Percentiles rank a stretch among this genome's conserved stretches.
These are phyloP conservation scores for Blastobotrys terrestris DNA, from an alignment of 805 yeast species.

Conservation along the genomic window DNA sequence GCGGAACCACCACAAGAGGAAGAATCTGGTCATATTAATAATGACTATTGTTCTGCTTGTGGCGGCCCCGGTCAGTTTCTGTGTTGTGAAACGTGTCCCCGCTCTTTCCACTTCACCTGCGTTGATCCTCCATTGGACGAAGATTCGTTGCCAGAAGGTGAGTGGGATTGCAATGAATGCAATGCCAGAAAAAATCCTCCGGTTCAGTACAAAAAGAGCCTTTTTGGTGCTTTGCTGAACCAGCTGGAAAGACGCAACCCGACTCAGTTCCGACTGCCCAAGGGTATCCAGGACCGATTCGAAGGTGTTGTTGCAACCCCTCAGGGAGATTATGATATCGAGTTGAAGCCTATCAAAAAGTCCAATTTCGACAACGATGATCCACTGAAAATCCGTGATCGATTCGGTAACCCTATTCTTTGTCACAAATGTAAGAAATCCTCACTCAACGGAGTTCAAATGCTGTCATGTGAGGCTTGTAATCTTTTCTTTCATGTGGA, in stretches of 20 bases:
- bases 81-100: constrained; percentile 92
- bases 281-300: constrained; percentile 59
- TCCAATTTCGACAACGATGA: constrained; percentile 12
- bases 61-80: constrained; percentile 83
- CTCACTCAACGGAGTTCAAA: constrained; percentile 50
- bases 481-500: constrained; percentile 82
- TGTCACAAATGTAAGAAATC: constrained; percentile 76
- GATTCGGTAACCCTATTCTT: constrained; percentile 57
- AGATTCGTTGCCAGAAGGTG: constrained; percentile 69
- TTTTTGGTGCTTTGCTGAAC: constrained; percentile 55
- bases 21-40: constrained; percentile 40
- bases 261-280: constrained; percentile 62
- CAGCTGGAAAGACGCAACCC: constrained; percentile 57
- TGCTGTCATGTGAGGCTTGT: constrained; percentile 80
- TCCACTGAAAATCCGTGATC: constrained; percentile 45
- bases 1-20: constrained; percentile 5
- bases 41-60: constrained; percentile 88
- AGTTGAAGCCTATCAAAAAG: constrained; percentile 38
- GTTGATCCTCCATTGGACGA: constrained; percentile 85
- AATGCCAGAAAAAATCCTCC: constrained; percentile 38
- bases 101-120: constrained; percentile 86
- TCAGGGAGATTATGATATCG: constrained; percentile 67
- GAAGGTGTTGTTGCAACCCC: constrained; percentile 63
- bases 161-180: constrained; percentile 87
- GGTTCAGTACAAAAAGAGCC: constrained; percentile 29